Conservation (phyloP, 352 stramenopile species). For the Globisporangium paddicum region DNA sequence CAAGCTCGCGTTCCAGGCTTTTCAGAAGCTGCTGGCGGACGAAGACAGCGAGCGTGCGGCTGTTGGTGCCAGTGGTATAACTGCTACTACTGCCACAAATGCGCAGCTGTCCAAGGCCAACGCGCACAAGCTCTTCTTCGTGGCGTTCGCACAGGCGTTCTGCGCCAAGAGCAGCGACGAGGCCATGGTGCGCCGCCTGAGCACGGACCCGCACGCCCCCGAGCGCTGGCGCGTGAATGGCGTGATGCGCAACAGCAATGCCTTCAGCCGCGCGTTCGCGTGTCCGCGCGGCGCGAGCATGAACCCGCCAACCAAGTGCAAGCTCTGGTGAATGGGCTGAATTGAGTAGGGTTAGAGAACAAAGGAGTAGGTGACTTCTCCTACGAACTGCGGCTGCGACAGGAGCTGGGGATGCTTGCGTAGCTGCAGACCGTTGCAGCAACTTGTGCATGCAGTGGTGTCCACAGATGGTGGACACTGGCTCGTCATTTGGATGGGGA, state of each 20-base stretch:
- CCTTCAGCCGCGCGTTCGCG: conserved; percentile 59
- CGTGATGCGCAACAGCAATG: conserved; percentile 66
- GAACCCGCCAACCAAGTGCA: conserved; percentile 66
- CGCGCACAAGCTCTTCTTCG: conserved; percentile 66
- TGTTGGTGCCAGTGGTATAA: too few relatives aligned
- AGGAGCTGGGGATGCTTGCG: not conserved
- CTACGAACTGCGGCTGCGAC: too few relatives aligned
- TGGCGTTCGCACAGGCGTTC: conserved; percentile 73
- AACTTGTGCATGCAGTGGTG: not conserved
- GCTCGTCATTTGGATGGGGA: not conserved
- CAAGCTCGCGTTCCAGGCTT: conserved; percentile 63
- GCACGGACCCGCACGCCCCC: conserved; percentile 59
- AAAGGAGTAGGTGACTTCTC: too few relatives aligned
- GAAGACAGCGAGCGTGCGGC: conserved; percentile 19
- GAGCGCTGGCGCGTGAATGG: conserved; percentile 76
- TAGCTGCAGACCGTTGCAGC: not conserved
- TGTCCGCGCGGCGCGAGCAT: conserved; percentile 52
- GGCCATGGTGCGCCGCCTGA: conserved; percentile 39
- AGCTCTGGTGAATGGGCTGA: conserved; percentile 55
- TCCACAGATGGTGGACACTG: not conserved
- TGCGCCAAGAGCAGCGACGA: conserved; percentile 63
- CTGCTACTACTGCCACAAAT: too few relatives aligned
- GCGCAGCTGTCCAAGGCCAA: conserved; percentile 6
- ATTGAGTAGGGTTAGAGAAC: not conserved
- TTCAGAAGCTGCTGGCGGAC: conserved; percentile 30